These are phyloP conservation scores for Bryoerythrophyllum caledonicum DNA, from an alignment of 225 moss, liverwort and hornwort genomes.

Conservation along the genomic window DNA sequence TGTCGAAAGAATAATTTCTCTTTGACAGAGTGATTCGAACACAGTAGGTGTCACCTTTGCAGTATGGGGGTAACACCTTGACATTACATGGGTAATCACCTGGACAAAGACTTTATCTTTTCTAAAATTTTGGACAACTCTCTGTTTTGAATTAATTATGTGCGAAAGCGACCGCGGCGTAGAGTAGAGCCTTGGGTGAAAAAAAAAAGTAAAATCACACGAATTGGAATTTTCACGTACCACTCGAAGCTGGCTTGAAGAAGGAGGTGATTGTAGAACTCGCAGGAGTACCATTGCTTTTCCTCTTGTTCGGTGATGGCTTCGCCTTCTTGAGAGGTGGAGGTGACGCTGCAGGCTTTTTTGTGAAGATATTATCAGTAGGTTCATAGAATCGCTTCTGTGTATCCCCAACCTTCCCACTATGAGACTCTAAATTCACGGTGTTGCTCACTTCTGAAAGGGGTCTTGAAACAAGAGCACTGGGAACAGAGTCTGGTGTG, in stretches of 20 bases:
- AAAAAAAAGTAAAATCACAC: no score
- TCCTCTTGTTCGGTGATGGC: constrained; percentile 38
- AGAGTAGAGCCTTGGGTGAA: no score
- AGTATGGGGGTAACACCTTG: no score
- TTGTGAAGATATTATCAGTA: background rate
- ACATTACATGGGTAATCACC: no score
- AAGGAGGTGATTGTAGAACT: constrained; percentile 53
- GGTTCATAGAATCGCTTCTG: constrained; percentile 30
- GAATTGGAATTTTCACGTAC: constrained; percentile 16
- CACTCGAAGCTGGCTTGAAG: constrained; percentile 49
- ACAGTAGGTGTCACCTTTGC: no score
- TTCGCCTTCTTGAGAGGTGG: constrained; percentile 35
- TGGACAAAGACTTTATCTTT: no score
- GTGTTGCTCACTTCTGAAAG: constrained; percentile 26
- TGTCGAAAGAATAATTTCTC: no score
- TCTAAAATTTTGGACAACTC: no score
- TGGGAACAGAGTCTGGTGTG: background rate
- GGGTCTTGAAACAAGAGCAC: no score
- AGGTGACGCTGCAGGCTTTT: constrained; percentile 27
- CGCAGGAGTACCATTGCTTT: constrained; percentile 9
- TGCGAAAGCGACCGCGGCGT: no score
- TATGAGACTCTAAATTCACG: constrained; percentile 22
- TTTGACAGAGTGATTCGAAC: no score
- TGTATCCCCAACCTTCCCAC: constrained; percentile 23
- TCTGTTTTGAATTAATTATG: no score